These are phyloP conservation scores for Aspergillus transmontanensis DNA, from an alignment of 2,329 filamentous ascomycete species.

Conservation along the genomic window DNA sequence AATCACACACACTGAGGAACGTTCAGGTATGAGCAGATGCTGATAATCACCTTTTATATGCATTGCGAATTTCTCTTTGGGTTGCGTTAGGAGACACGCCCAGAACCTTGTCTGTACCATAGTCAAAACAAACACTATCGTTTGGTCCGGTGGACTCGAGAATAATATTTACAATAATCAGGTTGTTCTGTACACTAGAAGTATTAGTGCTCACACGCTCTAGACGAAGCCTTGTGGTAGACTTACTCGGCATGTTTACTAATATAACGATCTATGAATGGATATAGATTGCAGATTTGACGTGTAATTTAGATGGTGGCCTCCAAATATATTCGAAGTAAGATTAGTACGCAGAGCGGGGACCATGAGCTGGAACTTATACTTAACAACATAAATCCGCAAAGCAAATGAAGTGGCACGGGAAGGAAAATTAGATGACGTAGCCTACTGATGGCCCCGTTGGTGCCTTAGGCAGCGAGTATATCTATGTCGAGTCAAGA, in stretches of 20 bases:
- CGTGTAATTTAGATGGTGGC: background rate
- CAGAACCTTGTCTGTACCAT: conserved; percentile 67
- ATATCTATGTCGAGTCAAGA: background rate
- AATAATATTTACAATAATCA: conserved; percentile 44
- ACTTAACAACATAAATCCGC: background rate
- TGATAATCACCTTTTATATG: conserved; percentile 78
- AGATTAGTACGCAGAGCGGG: background rate
- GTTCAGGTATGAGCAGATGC: background rate
- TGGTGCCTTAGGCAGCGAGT: background rate
- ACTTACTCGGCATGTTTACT: conserved; percentile 2
- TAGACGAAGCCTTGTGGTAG: too few species aligned
- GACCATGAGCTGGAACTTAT: background rate
- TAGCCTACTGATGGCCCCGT: background rate
- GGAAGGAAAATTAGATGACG: background rate
- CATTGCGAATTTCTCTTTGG: conserved; percentile 83
- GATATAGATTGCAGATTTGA: background rate
- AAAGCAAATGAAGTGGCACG: background rate
- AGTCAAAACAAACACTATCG: conserved; percentile 5
- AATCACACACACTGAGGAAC: conserved; percentile 14
- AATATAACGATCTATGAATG: background rate
- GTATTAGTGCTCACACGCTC: background rate
- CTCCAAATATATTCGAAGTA: background rate
- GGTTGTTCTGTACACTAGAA: conserved; percentile 26
- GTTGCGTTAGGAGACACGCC: conserved; percentile 73
- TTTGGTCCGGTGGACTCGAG: background rate